Conservation (phyloP, 768 basidiomycete genomes). For the Dentipellis sp. region DNA sequence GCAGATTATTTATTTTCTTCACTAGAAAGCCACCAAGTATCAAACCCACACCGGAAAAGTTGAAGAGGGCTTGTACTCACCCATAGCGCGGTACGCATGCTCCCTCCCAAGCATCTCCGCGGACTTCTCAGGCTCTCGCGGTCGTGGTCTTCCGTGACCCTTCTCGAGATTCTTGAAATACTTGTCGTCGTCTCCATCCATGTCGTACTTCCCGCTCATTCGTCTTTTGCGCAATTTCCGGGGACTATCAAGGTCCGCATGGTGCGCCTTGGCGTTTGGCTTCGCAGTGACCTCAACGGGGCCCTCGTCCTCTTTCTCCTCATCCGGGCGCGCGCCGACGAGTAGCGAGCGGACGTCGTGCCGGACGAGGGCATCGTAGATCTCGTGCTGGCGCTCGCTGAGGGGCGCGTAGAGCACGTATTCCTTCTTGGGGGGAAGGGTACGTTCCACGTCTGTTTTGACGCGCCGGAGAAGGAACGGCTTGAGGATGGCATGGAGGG, state of each 20-base stretch:
- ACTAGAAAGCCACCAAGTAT: conserved; percentile 33
- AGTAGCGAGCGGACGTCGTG: conserved; percentile 60
- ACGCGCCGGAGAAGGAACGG: conserved; percentile 91
- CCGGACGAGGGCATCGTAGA: conserved; percentile 74
- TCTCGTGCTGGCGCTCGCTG: conserved; percentile 69
- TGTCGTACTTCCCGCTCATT: conserved; percentile 38
- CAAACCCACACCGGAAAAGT: neutral
- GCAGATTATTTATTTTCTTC: conserved; percentile 85
- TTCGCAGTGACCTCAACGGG: conserved; percentile 23
- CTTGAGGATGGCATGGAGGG: conserved; percentile 85
- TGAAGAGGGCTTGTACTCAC: neutral
- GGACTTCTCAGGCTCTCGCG: conserved; percentile 34
- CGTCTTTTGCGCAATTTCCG: conserved; percentile 20
- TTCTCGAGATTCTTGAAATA: conserved; percentile 55
- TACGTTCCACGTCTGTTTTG: conserved; percentile 78
- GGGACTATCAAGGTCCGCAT: conserved; percentile 23
- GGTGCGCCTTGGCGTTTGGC: conserved; percentile 14
- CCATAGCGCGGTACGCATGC: conserved; percentile 38
- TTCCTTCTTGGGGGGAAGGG: conserved; percentile 86
- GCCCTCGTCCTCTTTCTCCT: conserved; percentile 15
- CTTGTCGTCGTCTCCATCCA: conserved; percentile 53
- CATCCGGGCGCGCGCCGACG: conserved; percentile 25
- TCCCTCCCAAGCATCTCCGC: conserved; percentile 47
- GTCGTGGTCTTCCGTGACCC: conserved; percentile 29
- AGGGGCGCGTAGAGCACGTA: conserved; percentile 91